Base-by-base conservation (phyloP, 2,329 filamentous ascomycete species). In the Cladosporium sp. region DNA sequence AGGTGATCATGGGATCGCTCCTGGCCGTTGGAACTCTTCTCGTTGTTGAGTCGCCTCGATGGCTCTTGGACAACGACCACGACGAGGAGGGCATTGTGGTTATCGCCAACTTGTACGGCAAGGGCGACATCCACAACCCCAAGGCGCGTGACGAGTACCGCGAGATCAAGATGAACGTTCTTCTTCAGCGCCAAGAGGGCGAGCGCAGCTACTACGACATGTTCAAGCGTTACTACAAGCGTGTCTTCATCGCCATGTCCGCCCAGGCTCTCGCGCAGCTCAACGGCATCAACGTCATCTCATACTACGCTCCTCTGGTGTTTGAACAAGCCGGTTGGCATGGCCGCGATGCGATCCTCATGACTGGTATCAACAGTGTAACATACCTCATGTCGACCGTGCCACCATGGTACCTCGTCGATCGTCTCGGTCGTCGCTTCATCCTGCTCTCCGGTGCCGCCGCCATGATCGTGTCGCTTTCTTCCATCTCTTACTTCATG, bases 201-300 rank as follows among this genome's bases (percentile, higher is more conserved):
- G 95, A 98, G 81, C 87, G 95, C 71, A 88, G 91, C 0, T 99
- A 98, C 78, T 73, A 79, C 47, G 95, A 98, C 69, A 99, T 99
- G 95, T 99, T 98, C 84, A 90, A 86, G 74, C 88, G 92, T 69
- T 98, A 98, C 82, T 87, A 86, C 76, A 95, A 91, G 74, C 92
- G 95, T 63, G 94, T 98, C 70, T 92, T 98, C 75, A 98, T 98
- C 77, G 95, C 95, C 80, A 98, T 98, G 95, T 98, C 94, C 38
- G 95, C 95, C 4, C 95, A 98, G 79, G 93, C 90, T 6, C 87
- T 99, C 70, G 95, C 95, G 32, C 95, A 99, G 80, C 87, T 99
- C 64, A 98, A 98, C 81, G 95, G 95, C 71, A 99, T 99, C 82
- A 99, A 99, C 80, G 95, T 99, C 77, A 99, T 99, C 70, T 98